Evolutionary conservation across 495 filamentous ascomycete species (phyloP), one percentile per base, ranked within the genome.

Genomic region (Lasiosphaeris hirsuta): DNA sequence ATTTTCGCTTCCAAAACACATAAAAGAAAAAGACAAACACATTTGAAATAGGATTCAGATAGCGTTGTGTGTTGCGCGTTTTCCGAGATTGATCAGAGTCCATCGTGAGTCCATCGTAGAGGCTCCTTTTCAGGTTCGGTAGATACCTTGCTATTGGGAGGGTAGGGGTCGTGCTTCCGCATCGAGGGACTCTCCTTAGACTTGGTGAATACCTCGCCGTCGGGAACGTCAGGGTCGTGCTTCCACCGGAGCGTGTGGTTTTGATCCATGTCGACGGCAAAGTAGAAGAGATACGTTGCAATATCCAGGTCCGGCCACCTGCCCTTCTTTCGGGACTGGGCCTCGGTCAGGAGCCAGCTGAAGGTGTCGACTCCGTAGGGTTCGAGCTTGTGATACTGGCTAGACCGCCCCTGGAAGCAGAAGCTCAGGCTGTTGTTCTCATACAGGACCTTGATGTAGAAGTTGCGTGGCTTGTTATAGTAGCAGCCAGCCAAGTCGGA

Each of bases 221-320:
- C n/a, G n/a, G 48, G 34, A 14, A 38, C 34, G 19, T 38, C 34
- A 35, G 48, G 48, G 39, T 51, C 48, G 34, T 51, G 48, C 34
- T 8, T 35, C 48, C 48, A 51, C 30, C 34, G 48, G 14, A 51
- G 48, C 30, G 48, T 51, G 30, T 3, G 1, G 34, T 37, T 51
- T 30, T 11, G 7, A 7, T 38, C 10, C 11, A 10, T 3, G 47
- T 50, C 47, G 15, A 7, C 30, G 48, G 6, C 34, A 50, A 50
- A 50, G 47, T 50, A 33, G 30, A 50, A 50, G 23, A 50, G 7
- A 15, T 50, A 50, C 18, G 47, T 50, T 15, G 47, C 47, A 2
- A 50, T 33, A 36, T 50, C 47, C 10, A 50, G 47, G 13, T 50
- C 47, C 19, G 47, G 47, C 47, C 23, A 50, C 19, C 47, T 19